phyloP scores from a whole-genome alignment of 148 eudicot species.

The Rhododendron kiyosumense region DNA sequence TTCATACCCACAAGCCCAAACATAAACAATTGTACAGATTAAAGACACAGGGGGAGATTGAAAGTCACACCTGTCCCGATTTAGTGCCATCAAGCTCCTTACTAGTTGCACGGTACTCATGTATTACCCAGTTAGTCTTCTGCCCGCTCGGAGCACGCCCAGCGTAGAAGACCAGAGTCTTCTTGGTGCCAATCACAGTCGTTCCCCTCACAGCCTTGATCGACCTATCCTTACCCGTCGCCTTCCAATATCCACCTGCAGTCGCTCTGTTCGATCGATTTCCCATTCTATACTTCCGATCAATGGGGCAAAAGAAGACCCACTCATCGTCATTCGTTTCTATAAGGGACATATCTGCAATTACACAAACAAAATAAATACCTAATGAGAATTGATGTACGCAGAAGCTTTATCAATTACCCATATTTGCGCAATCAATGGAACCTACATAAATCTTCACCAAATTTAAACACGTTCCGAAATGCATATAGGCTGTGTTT shows the following conservation, averaged over 20 bases:
- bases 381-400: background rate
- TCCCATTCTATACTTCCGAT: conserved; percentile 77
- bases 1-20: background rate
- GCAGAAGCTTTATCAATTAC: background rate
- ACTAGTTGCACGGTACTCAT: conserved; percentile 71
- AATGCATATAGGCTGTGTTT: background rate
- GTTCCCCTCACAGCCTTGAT: conserved; percentile 37
- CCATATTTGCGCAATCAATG: background rate
- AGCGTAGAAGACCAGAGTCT: conserved; percentile 72
- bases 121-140: conserved; percentile 77
- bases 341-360: conserved; percentile 59
- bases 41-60: background rate
- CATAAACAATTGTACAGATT: background rate
- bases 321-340: conserved; percentile 63
- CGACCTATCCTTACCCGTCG: conserved; percentile 79
- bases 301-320: conserved; percentile 86
- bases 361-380: background rate
- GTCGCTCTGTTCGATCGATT: conserved; percentile 74
- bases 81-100: conserved; percentile 59
- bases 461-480: background rate
- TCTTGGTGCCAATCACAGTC: conserved; percentile 67
- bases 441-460: background rate
- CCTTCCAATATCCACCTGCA: conserved; percentile 76
- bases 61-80: conserved; percentile 62
- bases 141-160: conserved; percentile 86